Conservation (phyloP, 2,329 filamentous ascomycete genomes). For the Pezicula rhizophila region DNA sequence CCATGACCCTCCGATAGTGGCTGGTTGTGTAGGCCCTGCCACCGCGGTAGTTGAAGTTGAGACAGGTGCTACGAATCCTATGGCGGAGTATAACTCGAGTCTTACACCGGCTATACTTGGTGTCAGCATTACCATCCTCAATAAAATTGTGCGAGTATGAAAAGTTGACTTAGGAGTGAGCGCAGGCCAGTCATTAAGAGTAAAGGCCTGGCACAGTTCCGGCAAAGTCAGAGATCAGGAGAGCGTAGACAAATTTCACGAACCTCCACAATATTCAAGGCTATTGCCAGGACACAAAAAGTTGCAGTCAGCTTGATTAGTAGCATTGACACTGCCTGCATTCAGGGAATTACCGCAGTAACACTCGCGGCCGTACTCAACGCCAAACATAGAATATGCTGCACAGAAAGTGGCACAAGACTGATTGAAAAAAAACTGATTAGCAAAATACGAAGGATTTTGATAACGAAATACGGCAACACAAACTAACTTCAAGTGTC, state of each 20-base stretch:
- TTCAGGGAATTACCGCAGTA: slow-evolving; percentile 25
- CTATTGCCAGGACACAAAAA: slow-evolving; percentile 19
- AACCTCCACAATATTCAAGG: slow-evolving; percentile 24
- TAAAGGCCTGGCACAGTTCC: too few relatives aligned
- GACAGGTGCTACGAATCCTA: neutral
- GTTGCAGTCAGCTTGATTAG: slow-evolving; percentile 17
- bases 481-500: slow-evolving; percentile 23
- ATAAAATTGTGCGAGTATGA: too few relatives aligned
- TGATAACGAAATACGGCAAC: too few relatives aligned
- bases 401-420: slow-evolving; percentile 24
- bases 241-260: too few relatives aligned
- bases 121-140: too few relatives aligned
- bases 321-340: slow-evolving; percentile 15
- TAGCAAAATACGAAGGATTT: too few relatives aligned
- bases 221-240: too few relatives aligned
- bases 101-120: neutral
- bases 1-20: slow-evolving; percentile 1
- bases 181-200: too few relatives aligned
- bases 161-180: too few relatives aligned
- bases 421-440: too few relatives aligned
- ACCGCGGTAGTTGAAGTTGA: neutral
- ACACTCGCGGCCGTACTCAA: slow-evolving; percentile 33
- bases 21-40: slow-evolving; percentile 1
- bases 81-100: neutral
- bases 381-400: slow-evolving; percentile 29